These are phyloP conservation scores for Candida qinlingensis DNA, from an alignment of 805 yeast species.

Conservation along the genomic window DNA sequence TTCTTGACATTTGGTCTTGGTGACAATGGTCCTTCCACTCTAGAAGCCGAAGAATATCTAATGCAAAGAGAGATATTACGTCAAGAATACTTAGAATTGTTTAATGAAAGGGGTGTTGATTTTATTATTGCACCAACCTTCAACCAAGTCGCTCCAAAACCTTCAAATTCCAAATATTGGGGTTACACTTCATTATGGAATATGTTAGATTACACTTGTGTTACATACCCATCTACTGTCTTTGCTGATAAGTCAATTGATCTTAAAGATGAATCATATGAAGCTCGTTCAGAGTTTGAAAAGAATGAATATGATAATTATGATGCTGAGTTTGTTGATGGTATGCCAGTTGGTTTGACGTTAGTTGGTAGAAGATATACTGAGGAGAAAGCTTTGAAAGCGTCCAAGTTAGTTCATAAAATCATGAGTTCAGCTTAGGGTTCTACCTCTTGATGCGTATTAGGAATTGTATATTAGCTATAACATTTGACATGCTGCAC, in stretches of 20 bases:
- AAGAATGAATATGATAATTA: conserved; percentile 29
- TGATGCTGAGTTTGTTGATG: conserved; percentile 44
- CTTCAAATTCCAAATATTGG: conserved; percentile 65
- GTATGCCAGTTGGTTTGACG: conserved; percentile 49
- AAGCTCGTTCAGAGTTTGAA: conserved; percentile 20
- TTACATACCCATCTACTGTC: conserved; percentile 50
- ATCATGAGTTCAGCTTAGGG: conserved; percentile 1
- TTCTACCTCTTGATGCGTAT: neutral
- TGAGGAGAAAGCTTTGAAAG: conserved; percentile 44
- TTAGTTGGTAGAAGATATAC: conserved; percentile 45
- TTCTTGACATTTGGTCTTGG: conserved; percentile 55
- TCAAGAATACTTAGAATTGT: conserved; percentile 48
- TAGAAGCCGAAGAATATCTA: conserved; percentile 54
- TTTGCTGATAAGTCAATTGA: conserved; percentile 40
- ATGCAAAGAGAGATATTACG: conserved; percentile 52
- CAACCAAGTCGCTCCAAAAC: conserved; percentile 66
- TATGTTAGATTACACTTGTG: conserved; percentile 64
- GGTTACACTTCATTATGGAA: conserved; percentile 76
- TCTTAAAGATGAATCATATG: conserved; percentile 31
- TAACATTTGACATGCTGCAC: too few species aligned
- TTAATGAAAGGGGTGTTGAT: conserved; percentile 53
- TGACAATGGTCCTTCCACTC: conserved; percentile 36
- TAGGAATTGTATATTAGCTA: too few species aligned
- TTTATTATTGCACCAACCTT: conserved; percentile 64
- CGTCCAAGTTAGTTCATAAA: conserved; percentile 26